Evolutionary conservation across 305 asterid species (phyloP).

Genomic region (Solanum hybrid): DNA sequence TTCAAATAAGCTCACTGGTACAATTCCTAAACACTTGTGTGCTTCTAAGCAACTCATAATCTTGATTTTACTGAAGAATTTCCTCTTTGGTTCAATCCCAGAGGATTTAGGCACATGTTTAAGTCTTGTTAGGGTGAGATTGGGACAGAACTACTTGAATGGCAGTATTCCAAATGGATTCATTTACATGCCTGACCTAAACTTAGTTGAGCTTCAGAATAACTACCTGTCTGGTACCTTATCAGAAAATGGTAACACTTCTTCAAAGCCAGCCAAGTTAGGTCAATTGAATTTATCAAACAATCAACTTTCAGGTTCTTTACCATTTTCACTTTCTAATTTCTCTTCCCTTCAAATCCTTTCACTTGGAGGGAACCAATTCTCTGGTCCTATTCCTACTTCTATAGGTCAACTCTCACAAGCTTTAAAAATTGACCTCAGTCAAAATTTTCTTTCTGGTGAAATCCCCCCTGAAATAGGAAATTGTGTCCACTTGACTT

Average conservation of each 20-base stretch:
- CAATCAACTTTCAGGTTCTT: conserved; percentile 58
- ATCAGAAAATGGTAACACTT: conserved; percentile 33
- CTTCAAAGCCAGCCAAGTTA: conserved; percentile 34
- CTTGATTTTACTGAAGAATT: conserved; percentile 61
- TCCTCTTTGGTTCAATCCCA: conserved; percentile 75
- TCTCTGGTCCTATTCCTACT: conserved; percentile 71
- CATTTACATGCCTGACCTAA: conserved; percentile 66
- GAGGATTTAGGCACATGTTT: conserved; percentile 58
- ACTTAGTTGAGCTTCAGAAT: conserved; percentile 76
- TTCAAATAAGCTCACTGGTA: conserved; percentile 90
- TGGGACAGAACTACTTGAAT: conserved; percentile 75
- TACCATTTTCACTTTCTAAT: conserved; percentile 62
- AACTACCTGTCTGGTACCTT: conserved; percentile 66
- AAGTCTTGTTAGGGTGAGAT: conserved; percentile 76
- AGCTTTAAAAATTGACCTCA: conserved; percentile 60
- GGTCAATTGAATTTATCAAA: conserved; percentile 70
- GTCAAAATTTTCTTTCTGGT: conserved; percentile 51
- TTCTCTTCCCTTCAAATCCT: conserved; percentile 66
- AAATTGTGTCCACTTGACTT: conserved; percentile 53
- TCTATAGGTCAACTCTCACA: conserved; percentile 66
- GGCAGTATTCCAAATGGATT: conserved; percentile 77
- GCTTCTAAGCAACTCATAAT: conserved; percentile 46
- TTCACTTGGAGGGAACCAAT: conserved; percentile 51
- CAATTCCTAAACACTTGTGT: conserved; percentile 59
- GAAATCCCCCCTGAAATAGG: conserved; percentile 73